A percentile compares a stretch with the other conserved stretches of the same genome.
Evolutionary conservation across 495 filamentous ascomycete genomes (phyloP).

Genomic region (Tuber borchii): DNA sequence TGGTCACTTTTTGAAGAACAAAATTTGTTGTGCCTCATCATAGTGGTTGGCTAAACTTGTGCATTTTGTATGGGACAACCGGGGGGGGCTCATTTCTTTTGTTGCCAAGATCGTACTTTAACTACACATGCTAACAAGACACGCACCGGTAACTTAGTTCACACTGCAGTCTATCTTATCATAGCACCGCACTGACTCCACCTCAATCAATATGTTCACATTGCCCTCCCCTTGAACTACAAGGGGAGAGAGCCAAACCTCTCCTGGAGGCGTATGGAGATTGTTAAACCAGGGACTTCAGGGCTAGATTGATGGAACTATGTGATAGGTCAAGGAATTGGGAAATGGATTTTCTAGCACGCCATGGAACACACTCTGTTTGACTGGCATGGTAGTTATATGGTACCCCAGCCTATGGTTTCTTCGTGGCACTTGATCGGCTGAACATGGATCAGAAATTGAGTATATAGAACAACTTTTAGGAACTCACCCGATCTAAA

Average conservation of each 20-base stretch:
- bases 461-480: not conserved
- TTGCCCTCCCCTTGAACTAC: conserved; percentile 21
- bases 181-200: too few relatives aligned
- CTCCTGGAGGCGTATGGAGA: conserved; percentile 11
- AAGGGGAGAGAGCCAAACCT: conserved; percentile 13
- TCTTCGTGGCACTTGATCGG: not conserved
- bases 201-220: not conserved
- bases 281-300: conserved; percentile 32
- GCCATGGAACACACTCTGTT: not conserved
- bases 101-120: too few relatives aligned
- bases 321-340: conserved; percentile 16
- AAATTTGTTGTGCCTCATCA: too few relatives aligned
- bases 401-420: conserved; percentile 17
- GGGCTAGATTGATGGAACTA: conserved; percentile 15
- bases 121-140: too few relatives aligned
- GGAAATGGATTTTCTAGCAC: conserved; percentile 1
- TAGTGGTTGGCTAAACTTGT: too few relatives aligned
- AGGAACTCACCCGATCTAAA: conserved; percentile 21
- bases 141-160: too few relatives aligned
- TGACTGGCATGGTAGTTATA: conserved; percentile 19
- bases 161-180: too few relatives aligned
- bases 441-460: conserved; percentile 7
- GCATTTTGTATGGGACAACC: too few relatives aligned
- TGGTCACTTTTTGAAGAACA: too few relatives aligned
- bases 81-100: too few relatives aligned